Evolutionary conservation across 352 stramenopile genomes (phyloP), one percentile per base, ranked within the genome.

Genomic region (Pythium utonaiense): DNA sequence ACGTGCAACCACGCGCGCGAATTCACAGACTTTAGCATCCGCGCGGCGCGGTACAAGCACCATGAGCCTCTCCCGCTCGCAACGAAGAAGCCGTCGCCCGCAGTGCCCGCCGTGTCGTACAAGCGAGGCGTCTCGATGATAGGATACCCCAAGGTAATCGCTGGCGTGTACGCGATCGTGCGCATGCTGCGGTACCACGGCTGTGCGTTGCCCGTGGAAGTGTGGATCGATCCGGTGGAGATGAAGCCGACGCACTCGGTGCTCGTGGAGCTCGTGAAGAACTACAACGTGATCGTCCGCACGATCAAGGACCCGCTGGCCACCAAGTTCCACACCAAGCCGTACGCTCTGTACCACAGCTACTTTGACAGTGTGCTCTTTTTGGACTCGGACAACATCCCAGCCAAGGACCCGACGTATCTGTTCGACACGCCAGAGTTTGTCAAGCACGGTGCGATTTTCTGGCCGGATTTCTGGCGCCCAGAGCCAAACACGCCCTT

Each of bases 391-490:
- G 81, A 89, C 60, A 91, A 87, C 50, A 69, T 89, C 3, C 76
- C 81, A 0, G 74, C 87, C 14, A 53, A 66, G 12, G 80, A 93
- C 53, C 81, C 81, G 47, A 85, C 72, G 6, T 93, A 76, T 62
- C 58, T 93, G 4, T 93, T 93, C 52, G 34, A 74, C 1, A 66
- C 66, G 17, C 62, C 60, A 3, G 63, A 90, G 64, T 91, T 80
- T 34, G 47, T 24, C 13, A 17, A 58, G 13, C 66, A 60, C 22
- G 80, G 79, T 21, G 74, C 83, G 25, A 45, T 93, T 13, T 91
- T 91, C 60, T 93, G 81, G 81, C 82, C 82, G 8, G 82, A 92
- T 45, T 89, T 89, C 54, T 92, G 78, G 78, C 80, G 89, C 53
- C 83, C 83, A 5, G 57, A 73, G 21, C n/a, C n/a, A n/a, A 75